A percentile compares a stretch with the other conserved stretches of the same genome.
Conservation (phyloP, 495 filamentous ascomycete genomes). For the Staphylotrichum longicolle region DNA sequence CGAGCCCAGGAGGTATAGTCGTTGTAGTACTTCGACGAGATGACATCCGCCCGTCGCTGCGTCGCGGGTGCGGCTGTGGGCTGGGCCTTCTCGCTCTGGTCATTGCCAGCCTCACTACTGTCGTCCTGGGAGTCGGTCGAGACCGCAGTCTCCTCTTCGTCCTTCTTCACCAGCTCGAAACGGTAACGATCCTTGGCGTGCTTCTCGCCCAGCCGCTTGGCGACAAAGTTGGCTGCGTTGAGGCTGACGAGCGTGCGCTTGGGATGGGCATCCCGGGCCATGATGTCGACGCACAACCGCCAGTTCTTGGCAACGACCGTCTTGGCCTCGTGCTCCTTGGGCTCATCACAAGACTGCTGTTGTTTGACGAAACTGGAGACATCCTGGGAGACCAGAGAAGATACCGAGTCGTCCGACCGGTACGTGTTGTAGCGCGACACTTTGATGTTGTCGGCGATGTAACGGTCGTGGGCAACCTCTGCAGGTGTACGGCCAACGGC, state of each 20-base stretch:
- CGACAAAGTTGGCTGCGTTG: constrained; percentile 70
- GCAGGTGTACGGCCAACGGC: constrained; percentile 65
- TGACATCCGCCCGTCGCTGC: constrained; percentile 3
- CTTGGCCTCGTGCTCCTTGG: constrained; percentile 16
- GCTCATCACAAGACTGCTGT: background rate
- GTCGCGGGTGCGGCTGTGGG: background rate
- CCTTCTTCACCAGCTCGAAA: constrained; percentile 18
- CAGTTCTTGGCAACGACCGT: constrained; percentile 30
- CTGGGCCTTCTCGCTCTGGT: background rate
- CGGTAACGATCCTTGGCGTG: constrained; percentile 24
- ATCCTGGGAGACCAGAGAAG: background rate
- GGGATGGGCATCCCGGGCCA: constrained; percentile 22
- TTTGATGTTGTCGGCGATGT: constrained; percentile 33
- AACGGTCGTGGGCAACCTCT: constrained; percentile 60
- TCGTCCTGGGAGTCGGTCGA: background rate
- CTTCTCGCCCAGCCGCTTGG: constrained; percentile 56
- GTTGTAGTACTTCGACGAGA: background rate
- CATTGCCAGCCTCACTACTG: background rate
- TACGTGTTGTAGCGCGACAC: background rate
- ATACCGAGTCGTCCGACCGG: background rate
- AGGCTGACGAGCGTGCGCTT: constrained; percentile 66
- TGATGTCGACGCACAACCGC: constrained; percentile 32
- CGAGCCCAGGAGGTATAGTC: background rate
- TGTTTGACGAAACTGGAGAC: constrained; percentile 6
- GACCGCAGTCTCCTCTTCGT: background rate